Percentiles rank a stretch among this genome's conserved stretches.
phyloP scores from a whole-genome alignment of 345 rosid genomes.

The Lepidium aucheri region DNA sequence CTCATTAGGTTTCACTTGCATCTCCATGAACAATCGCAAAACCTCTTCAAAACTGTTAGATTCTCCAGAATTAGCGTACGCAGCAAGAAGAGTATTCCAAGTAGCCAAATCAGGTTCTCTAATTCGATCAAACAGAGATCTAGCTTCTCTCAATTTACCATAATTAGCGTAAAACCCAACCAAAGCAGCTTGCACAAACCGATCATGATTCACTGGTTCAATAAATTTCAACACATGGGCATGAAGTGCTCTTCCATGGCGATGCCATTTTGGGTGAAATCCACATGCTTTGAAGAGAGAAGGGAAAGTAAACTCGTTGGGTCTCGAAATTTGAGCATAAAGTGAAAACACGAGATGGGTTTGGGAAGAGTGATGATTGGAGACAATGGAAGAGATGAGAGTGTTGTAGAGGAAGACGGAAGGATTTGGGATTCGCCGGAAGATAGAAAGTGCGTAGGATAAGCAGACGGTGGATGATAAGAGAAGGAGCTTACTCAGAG shows the following conservation, averaged over 20 bases:
- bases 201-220: constrained; percentile 31
- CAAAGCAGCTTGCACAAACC: constrained; percentile 47
- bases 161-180: constrained; percentile 44
- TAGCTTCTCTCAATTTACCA: constrained; percentile 42
- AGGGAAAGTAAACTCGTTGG: constrained; percentile 54
- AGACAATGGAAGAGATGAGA: constrained; percentile 41
- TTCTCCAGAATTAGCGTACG: constrained; percentile 32
- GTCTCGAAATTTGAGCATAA: constrained; percentile 34
- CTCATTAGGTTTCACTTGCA: constrained; percentile 60
- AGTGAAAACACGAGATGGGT: constrained; percentile 42
- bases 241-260: constrained; percentile 46
- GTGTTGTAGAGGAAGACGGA: constrained; percentile 55
- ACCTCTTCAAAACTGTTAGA: constrained; percentile 18
- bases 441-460: constrained; percentile 41
- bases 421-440: constrained; percentile 39
- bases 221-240: constrained; percentile 50
- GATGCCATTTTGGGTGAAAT: constrained; percentile 27
- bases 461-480: constrained; percentile 30
- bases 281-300: constrained; percentile 60
- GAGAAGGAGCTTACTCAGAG: constrained; percentile 51
- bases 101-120: constrained; percentile 48
- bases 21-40: constrained; percentile 34
- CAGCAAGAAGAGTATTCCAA: constrained; percentile 56
- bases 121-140: constrained; percentile 44
- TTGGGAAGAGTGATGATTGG: constrained; percentile 9